These are phyloP conservation scores for Brassica nigra DNA, from an alignment of 345 rosid genomes.

Conservation along the genomic window DNA sequence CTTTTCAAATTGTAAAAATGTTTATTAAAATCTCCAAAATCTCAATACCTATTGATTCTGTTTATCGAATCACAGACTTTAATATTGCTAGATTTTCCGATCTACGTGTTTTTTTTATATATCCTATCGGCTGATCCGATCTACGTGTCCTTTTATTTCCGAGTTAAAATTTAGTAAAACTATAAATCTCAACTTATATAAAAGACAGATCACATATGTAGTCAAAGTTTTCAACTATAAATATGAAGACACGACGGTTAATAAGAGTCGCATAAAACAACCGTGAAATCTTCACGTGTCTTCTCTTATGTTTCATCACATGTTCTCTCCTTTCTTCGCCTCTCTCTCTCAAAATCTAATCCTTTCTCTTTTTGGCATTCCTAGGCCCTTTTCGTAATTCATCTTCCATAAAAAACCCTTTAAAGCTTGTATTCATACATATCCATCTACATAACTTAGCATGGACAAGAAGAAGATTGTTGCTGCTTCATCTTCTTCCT, in stretches of 20 bases:
- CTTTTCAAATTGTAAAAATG: no score
- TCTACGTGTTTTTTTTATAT: no score
- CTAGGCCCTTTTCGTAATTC: conserved; percentile 14
- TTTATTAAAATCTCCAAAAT: no score
- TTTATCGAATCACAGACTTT: no score
- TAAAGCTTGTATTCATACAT: background rate
- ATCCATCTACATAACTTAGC: conserved; percentile 14
- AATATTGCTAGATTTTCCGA: no score
- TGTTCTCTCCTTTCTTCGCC: conserved; percentile 29
- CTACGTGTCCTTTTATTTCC: no score
- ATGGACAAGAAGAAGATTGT: conserved; percentile 40
- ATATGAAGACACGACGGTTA: conserved; percentile 30
- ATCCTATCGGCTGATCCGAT: no score
- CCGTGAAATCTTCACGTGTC: conserved; percentile 41
- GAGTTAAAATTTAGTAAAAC: no score
- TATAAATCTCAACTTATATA: background rate
- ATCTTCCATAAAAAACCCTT: conserved; percentile 1
- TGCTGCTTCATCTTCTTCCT: conserved; percentile 23
- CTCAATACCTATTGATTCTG: no score
- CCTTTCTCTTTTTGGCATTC: conserved; percentile 33
- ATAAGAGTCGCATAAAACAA: conserved; percentile 25
- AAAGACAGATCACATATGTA: conserved; percentile 34
- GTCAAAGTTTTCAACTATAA: conserved; percentile 40
- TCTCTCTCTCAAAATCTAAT: conserved; percentile 27
- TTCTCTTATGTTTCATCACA: conserved; percentile 37